phyloP scores from a whole-genome alignment of 2,329 filamentous ascomycete genomes.

The Cadophora malorum region DNA sequence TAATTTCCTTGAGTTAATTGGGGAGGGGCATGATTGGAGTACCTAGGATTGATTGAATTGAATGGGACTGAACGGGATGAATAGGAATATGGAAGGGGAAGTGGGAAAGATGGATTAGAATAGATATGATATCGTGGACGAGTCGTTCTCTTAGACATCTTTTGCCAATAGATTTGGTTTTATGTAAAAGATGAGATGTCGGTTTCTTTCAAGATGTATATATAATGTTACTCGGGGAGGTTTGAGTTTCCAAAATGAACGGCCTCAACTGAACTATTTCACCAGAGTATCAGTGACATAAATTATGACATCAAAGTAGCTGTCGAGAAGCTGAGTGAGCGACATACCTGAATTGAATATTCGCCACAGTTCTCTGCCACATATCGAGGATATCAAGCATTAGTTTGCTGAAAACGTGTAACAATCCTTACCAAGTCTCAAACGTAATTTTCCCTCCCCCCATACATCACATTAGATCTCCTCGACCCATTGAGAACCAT shows the following conservation, averaged over 20 bases:
- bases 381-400: too few relatives aligned
- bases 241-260: neutral
- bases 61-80: neutral
- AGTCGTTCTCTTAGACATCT: slow-evolving; percentile 18
- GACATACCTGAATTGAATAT: neutral
- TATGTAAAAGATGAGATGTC: neutral
- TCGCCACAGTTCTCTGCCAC: neutral
- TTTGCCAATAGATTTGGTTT: slow-evolving; percentile 17
- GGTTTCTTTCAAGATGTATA: slow-evolving; percentile 19
- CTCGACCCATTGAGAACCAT: neutral
- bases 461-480: slow-evolving; percentile 17
- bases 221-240: slow-evolving; percentile 14
- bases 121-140: slow-evolving; percentile 18
- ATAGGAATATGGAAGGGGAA: neutral
- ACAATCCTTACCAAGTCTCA: neutral
- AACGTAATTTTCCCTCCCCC: slow-evolving; percentile 6
- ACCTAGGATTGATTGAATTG: neutral
- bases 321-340: neutral
- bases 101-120: neutral
- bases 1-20: slow-evolving; percentile 4
- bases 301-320: neutral
- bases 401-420: too few relatives aligned
- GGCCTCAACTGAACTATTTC: neutral
- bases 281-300: neutral
- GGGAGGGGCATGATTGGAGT: neutral